Conservation (phyloP, 2,329 filamentous ascomycete species). For the Diaporthe longicolla region DNA sequence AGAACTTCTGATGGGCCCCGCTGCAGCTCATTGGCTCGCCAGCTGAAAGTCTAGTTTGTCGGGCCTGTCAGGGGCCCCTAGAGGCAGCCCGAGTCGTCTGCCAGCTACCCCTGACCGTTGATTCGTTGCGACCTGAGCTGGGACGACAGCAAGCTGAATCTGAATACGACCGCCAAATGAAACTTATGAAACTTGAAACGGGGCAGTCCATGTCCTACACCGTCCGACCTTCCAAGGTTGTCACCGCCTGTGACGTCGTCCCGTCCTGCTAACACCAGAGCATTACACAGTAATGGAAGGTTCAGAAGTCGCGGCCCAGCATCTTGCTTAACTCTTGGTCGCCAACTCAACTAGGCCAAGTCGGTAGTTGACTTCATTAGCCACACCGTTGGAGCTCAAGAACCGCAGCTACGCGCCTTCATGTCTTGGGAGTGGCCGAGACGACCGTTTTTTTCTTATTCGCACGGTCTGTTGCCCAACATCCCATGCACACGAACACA, state of each 20-base stretch:
- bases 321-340: not conserved
- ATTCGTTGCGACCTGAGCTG: slow-evolving; percentile 9
- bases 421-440: not conserved
- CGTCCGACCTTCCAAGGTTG: slow-evolving; percentile 18
- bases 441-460: not conserved
- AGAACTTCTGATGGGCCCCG: slow-evolving; percentile 24
- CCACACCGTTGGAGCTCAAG: not conserved
- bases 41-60: slow-evolving; percentile 17
- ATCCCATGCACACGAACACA: slow-evolving; percentile 11
- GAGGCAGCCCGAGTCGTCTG: slow-evolving; percentile 30
- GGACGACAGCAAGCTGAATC: slow-evolving; percentile 26
- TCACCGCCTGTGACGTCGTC: slow-evolving; percentile 31
- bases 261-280: not conserved
- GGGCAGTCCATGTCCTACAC: slow-evolving; percentile 24
- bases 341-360: not conserved
- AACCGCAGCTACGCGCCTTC: slow-evolving; percentile 2
- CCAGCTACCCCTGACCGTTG: slow-evolving; percentile 36
- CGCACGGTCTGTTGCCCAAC: slow-evolving; percentile 9
- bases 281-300: not conserved
- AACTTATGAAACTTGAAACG: slow-evolving; percentile 37
- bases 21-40: slow-evolving; percentile 23
- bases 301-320: not conserved
- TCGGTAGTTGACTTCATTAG: slow-evolving; percentile 4
- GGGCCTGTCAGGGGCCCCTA: slow-evolving; percentile 28
- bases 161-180: slow-evolving; percentile 38